Conservation (phyloP, 176 grass and related monocot genomes). For the Hsuehochloa calcarea region DNA sequence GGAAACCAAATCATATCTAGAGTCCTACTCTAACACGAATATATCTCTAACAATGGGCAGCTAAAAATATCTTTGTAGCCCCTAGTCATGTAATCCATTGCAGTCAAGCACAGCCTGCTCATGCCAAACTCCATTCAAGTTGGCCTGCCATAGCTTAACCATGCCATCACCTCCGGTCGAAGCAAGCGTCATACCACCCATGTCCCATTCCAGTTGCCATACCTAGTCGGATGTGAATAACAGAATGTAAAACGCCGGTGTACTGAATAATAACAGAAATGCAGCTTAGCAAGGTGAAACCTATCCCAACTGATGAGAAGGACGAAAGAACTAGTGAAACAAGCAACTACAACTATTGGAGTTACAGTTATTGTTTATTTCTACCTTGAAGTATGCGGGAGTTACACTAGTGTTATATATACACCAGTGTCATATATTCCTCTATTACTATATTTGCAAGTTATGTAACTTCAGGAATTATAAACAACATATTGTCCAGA, state of each 20-base stretch:
- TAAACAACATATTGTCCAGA: neutral
- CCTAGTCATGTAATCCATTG: constrained; percentile 45
- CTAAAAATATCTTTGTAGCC: neutral
- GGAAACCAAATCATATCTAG: too few relatives aligned
- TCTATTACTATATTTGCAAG: neutral
- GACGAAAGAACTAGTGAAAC: neutral
- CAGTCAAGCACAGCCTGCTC: constrained; percentile 78
- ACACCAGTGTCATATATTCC: neutral
- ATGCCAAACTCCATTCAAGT: constrained; percentile 90
- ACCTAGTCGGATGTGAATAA: constrained; percentile 44
- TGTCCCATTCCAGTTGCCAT: constrained; percentile 92
- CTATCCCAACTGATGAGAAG: neutral
- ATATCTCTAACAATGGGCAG: too few relatives aligned
- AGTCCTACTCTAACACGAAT: too few relatives aligned
- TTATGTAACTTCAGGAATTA: neutral
- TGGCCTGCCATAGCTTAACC: constrained; percentile 85
- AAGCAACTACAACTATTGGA: constrained; percentile 12
- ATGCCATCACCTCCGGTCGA: constrained; percentile 76
- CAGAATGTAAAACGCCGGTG: constrained; percentile 6
- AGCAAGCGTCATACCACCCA: constrained; percentile 89
- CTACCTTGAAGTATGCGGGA: neutral
- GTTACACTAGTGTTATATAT: neutral
- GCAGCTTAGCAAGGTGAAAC: neutral
- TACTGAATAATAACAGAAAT: neutral
- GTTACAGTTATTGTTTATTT: neutral